Conservation (phyloP, 768 basidiomycete genomes). For the Leccinum uliginosum region DNA sequence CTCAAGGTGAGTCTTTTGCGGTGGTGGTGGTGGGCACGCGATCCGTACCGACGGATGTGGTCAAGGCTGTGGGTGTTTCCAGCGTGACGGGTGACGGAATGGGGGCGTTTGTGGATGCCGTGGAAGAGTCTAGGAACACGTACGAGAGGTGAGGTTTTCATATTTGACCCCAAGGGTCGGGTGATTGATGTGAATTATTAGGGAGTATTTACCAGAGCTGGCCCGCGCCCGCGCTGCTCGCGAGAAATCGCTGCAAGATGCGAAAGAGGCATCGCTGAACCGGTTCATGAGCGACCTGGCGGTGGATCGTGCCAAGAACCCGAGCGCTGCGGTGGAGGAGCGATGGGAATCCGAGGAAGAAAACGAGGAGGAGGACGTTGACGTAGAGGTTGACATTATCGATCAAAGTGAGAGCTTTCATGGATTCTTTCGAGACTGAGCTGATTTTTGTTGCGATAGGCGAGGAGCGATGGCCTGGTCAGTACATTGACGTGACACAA, state of each 20-base stretch:
- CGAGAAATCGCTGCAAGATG: constrained; percentile 58
- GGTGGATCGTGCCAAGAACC: constrained; percentile 66
- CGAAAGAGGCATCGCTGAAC: constrained; percentile 73
- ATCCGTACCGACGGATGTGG: neutral
- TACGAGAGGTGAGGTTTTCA: constrained; percentile 70
- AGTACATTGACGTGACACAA: constrained; percentile 72
- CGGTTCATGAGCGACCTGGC: constrained; percentile 76
- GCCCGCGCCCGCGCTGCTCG: constrained; percentile 61
- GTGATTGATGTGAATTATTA: constrained; percentile 28
- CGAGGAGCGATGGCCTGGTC: constrained; percentile 65
- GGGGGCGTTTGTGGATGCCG: constrained; percentile 86
- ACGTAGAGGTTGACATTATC: constrained; percentile 51
- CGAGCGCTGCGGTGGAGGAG: constrained; percentile 50
- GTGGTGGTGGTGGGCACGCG: neutral
- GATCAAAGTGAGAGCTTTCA: constrained; percentile 58
- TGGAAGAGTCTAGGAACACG: constrained; percentile 81
- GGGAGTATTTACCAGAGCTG: constrained; percentile 91
- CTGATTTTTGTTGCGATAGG: constrained; percentile 36
- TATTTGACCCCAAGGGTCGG: constrained; percentile 1
- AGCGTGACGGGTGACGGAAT: constrained; percentile 95
- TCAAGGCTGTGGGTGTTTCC: constrained; percentile 93
- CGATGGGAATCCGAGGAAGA: constrained; percentile 60
- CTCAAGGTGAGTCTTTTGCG: constrained; percentile 59
- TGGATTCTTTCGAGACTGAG: neutral
- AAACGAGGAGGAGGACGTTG: constrained; percentile 51